phyloP scores from a whole-genome alignment of 345 rosid species.

The Linum trigynum region DNA sequence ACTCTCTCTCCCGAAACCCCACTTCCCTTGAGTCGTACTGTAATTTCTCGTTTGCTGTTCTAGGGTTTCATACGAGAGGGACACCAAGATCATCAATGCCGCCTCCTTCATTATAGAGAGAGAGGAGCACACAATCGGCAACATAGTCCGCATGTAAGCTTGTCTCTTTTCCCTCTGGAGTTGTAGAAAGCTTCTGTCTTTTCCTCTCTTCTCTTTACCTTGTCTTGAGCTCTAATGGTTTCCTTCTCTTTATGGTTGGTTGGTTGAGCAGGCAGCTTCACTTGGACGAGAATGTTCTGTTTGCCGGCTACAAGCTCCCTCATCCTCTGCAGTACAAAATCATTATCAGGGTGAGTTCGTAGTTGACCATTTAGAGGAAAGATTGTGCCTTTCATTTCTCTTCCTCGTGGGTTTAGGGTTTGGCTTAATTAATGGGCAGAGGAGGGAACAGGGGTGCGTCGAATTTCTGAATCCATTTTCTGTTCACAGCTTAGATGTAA shows the following conservation, averaged over 20 bases:
- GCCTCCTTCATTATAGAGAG: slow-evolving; percentile 80
- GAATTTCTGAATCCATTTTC: too few species aligned
- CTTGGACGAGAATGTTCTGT: slow-evolving; percentile 43
- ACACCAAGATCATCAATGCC: slow-evolving; percentile 85
- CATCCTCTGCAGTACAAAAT: slow-evolving; percentile 15
- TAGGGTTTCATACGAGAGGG: slow-evolving; percentile 90
- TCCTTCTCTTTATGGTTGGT: neutral
- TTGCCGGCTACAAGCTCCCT: slow-evolving; percentile 94
- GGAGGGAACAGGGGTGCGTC: too few species aligned
- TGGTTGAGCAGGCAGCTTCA: slow-evolving; percentile 38
- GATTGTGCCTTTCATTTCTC: too few species aligned
- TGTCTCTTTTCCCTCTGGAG: neutral
- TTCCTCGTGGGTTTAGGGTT: too few species aligned
- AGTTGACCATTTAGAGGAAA: too few species aligned
- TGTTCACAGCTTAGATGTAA: too few species aligned
- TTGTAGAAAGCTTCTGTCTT: neutral
- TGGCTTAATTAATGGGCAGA: too few species aligned
- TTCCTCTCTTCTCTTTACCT: neutral
- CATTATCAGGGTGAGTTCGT: too few species aligned
- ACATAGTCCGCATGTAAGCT: slow-evolving; percentile 67
- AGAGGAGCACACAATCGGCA: slow-evolving; percentile 82
- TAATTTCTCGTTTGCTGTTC: neutral
- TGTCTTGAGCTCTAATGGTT: neutral
- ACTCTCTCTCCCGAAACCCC: neutral
- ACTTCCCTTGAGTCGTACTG: too few species aligned